Evolutionary conservation across 345 rosid species (phyloP).

Genomic region (Punica granatum): DNA sequence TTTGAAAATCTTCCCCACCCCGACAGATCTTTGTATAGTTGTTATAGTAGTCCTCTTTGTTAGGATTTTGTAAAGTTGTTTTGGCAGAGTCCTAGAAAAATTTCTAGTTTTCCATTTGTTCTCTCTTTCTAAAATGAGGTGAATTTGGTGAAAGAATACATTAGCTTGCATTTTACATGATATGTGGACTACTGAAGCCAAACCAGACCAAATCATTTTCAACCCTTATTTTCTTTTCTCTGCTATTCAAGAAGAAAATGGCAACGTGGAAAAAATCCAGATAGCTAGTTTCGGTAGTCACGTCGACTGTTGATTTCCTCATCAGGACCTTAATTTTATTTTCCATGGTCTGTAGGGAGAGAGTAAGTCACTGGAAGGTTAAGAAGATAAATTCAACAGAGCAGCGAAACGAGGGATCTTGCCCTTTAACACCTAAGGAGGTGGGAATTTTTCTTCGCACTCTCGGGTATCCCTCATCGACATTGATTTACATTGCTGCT

Average conservation of each 20-base stretch:
- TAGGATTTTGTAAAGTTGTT: not conserved
- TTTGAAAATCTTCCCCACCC: conserved; percentile 8
- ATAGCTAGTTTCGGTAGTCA: not conserved
- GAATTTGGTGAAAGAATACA: not conserved
- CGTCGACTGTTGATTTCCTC: not conserved
- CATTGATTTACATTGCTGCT: conserved; percentile 75
- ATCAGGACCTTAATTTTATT: conserved; percentile 1
- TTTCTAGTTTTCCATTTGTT: not conserved
- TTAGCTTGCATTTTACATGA: not conserved
- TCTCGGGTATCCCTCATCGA: conserved; percentile 73
- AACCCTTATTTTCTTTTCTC: not conserved
- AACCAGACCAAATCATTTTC: too few relatives aligned
- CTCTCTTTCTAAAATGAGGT: not conserved
- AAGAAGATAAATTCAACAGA: conserved; percentile 85
- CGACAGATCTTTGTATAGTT: not conserved
- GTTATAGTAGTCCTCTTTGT: not conserved
- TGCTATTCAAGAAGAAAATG: not conserved
- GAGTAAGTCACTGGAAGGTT: conserved; percentile 87
- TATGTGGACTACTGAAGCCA: too few relatives aligned
- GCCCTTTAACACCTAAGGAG: conserved; percentile 93
- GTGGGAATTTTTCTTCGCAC: conserved; percentile 78
- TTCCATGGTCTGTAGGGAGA: conserved; percentile 39
- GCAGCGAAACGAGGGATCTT: conserved; percentile 67
- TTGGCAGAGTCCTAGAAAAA: not conserved
- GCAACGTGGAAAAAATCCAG: not conserved